Percentiles rank a stretch among this genome's conserved stretches.
Conservation (phyloP, 1,284 basidiomycete genomes). For the Moniliella sp. region DNA sequence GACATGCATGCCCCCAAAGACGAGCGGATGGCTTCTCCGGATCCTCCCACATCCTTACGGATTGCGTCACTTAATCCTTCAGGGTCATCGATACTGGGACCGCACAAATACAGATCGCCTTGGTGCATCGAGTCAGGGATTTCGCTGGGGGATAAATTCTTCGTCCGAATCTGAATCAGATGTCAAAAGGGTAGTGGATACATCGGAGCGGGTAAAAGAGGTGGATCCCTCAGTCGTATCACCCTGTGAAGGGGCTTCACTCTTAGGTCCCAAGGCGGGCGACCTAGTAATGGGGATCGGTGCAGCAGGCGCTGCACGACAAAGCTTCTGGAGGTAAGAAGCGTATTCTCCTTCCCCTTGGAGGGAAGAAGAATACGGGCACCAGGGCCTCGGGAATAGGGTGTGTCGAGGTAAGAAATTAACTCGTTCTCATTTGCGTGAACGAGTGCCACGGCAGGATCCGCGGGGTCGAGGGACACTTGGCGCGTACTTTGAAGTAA, state of each 20-base stretch:
- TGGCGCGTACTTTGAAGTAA: conserved; percentile 1
- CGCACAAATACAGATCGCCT: conserved; percentile 26
- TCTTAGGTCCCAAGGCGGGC: neutral
- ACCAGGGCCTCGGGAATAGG: neutral
- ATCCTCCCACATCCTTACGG: conserved; percentile 16
- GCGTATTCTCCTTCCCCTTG: neutral
- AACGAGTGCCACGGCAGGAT: conserved; percentile 8
- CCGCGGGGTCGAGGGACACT: conserved; percentile 10
- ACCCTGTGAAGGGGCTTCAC: neutral
- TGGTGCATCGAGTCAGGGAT: conserved; percentile 20
- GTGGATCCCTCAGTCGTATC: neutral
- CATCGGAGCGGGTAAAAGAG: neutral
- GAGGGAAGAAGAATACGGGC: neutral
- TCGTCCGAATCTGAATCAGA: neutral
- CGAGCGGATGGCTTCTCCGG: conserved; percentile 20
- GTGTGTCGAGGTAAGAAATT: neutral
- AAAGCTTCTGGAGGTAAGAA: neutral
- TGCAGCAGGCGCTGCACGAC: conserved; percentile 1
- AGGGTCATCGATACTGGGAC: conserved; percentile 6
- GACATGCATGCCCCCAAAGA: conserved; percentile 23
- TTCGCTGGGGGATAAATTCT: conserved; percentile 12
- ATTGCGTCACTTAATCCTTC: too few relatives aligned
- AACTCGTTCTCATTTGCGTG: conserved; percentile 3
- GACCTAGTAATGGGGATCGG: too few relatives aligned
- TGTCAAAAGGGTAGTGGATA: neutral